Conservation (phyloP, 2,329 filamentous ascomycete species). For the Diaporthe sp. region DNA sequence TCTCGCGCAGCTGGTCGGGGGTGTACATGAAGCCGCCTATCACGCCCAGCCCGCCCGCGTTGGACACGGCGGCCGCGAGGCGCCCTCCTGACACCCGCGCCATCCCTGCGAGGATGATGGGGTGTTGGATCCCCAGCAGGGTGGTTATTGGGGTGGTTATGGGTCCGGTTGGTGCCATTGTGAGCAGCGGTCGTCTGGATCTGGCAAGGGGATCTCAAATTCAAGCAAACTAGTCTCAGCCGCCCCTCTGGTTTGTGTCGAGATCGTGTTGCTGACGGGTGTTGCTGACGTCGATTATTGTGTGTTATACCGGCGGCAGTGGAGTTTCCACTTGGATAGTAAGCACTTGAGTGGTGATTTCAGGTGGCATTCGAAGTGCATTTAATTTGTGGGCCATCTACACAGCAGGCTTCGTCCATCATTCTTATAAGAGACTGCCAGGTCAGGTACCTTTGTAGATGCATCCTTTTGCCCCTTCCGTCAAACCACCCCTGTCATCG, state of each 20-base stretch:
- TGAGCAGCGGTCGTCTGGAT: background rate
- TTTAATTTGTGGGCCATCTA: background rate
- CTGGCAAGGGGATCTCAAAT: background rate
- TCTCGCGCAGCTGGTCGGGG: constrained; percentile 78
- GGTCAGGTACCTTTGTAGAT: background rate
- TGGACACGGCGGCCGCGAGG: constrained; percentile 87
- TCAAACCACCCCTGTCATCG: background rate
- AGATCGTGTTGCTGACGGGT: background rate
- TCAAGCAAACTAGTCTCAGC: background rate
- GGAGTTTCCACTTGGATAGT: background rate
- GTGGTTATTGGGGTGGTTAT: constrained; percentile 82
- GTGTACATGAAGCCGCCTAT: constrained; percentile 79
- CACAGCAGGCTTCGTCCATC: background rate
- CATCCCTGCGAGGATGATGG: constrained; percentile 94
- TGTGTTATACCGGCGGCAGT: too few species aligned
- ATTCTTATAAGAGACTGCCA: background rate
- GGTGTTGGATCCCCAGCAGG: constrained; percentile 86
- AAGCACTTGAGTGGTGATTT: background rate
- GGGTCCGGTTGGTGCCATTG: constrained; percentile 54
- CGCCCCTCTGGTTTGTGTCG: background rate
- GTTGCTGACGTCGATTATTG: background rate
- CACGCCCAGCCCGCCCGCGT: constrained; percentile 86
- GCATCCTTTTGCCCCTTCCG: background rate
- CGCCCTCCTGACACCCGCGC: constrained; percentile 82
- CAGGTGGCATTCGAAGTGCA: background rate